Evolutionary conservation across 352 stramenopile genomes (phyloP).

Genomic region (Globisporangium acanthophoron): DNA sequence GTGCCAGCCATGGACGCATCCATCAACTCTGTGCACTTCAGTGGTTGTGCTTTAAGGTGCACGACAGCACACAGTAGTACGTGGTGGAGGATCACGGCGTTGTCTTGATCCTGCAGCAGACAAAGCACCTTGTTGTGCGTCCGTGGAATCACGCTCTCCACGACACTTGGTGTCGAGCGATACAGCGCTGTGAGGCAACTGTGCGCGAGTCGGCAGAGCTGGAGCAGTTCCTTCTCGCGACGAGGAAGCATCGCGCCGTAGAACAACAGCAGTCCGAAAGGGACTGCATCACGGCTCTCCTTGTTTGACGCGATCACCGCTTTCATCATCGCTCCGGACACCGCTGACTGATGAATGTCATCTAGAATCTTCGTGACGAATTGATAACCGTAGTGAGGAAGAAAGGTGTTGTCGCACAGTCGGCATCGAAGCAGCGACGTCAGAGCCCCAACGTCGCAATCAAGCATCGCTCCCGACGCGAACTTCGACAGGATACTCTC

Average conservation of each 20-base stretch:
- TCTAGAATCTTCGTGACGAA: conserved; percentile 14
- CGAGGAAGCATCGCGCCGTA: background rate
- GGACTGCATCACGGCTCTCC: background rate
- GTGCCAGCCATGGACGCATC: conserved; percentile 2
- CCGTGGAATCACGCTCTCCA: conserved; percentile 12
- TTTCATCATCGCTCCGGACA: background rate
- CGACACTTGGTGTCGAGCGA: background rate
- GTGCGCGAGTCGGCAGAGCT: conserved; percentile 15
- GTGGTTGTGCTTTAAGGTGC: conserved; percentile 10
- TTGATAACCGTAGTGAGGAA: conserved; percentile 8
- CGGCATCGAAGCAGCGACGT: conserved; percentile 7
- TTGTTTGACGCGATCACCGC: background rate
- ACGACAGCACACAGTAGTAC: conserved; percentile 8
- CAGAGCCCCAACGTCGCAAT: conserved; percentile 12
- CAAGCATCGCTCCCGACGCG: conserved; percentile 1
- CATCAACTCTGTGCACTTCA: conserved; percentile 12
- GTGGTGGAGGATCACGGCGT: conserved; percentile 7
- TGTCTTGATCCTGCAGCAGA: conserved; percentile 6
- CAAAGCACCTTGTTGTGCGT: conserved; percentile 9
- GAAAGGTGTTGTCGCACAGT: conserved; percentile 8
- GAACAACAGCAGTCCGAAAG: conserved; percentile 7
- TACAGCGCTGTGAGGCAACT: conserved; percentile 6
- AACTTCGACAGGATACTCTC: conserved; percentile 15
- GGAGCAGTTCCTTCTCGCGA: conserved; percentile 10
- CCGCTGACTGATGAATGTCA: conserved; percentile 1